Evolutionary conservation across 768 basidiomycete genomes (phyloP), one percentile per base, ranked within the genome.

Genomic region (Podaxis sp.): DNA sequence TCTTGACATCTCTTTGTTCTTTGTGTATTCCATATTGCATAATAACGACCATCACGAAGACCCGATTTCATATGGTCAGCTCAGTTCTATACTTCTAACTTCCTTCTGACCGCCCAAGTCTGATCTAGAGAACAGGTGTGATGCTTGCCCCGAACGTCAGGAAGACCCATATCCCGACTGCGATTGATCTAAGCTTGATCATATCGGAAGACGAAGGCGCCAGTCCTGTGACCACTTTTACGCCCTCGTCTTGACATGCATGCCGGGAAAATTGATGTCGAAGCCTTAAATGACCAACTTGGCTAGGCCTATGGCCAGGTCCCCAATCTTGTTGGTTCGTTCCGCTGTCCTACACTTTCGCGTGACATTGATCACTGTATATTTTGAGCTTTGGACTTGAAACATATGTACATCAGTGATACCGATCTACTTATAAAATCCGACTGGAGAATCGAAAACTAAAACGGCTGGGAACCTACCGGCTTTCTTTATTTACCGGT

Each of bases 341-440:
- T 89, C 87, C 79, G 85, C 77, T 88, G 87, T 86, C 87, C 74
- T 69, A 82, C 74, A 82, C 74, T 54, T 49, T 55, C 58, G 26
- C 55, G 11, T 44, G 17, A 15, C 10, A 2, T 40, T 38, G 41
- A 26, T 26, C 17, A 46, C 22, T 57, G 36, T 22, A 41, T 7
- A 56, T 28, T 13, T 20, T 28, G 56, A 57, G 41, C 12, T 26
- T 49, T 12, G 8, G 13, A 50, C n/a, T 22, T 33, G 20, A 57
- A 38, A 57, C 20, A 53, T n/a, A n/a, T n/a, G n/a, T 28, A 53
- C 13, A 30, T 6, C 28, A 30, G 6, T 30, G 28, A 30, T 30
- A 30, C 28, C 17, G 17, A n/a, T 44, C n/a, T 44, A 15, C n/a
- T 41, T 41, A 41, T 41, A 7, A 41, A 17, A 11, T 41, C 40